Evolutionary conservation across 345 rosid genomes (phyloP).

Genomic region (Bruguiera sexangula): DNA sequence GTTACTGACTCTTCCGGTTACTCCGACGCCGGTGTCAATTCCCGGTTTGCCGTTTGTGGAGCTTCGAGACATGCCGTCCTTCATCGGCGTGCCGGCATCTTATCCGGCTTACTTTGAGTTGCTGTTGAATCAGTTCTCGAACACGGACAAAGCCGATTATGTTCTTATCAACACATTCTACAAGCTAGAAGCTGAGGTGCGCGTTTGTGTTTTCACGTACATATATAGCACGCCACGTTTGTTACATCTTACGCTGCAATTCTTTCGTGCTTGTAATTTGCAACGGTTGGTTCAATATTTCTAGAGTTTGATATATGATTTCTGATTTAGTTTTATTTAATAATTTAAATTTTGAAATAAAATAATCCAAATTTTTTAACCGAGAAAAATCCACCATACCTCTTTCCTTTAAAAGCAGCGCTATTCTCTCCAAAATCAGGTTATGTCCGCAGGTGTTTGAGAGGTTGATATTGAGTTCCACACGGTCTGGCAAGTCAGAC

Average conservation of each 20-base stretch:
- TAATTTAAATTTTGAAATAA: too few relatives aligned
- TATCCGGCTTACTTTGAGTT: conserved; percentile 24
- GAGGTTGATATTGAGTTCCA: too few relatives aligned
- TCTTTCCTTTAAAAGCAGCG: too few relatives aligned
- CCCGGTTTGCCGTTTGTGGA: conserved; percentile 22
- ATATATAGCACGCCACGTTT: neutral
- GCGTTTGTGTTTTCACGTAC: neutral
- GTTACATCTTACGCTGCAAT: neutral
- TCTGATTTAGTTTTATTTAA: too few relatives aligned
- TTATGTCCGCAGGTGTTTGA: too few relatives aligned
- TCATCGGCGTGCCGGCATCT: conserved; percentile 4
- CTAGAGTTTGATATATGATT: too few relatives aligned
- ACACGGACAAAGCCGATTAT: conserved; percentile 20
- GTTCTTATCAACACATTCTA: conserved; percentile 26
- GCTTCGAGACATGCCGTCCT: conserved; percentile 21
- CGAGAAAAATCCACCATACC: too few relatives aligned
- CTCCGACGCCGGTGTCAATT: neutral
- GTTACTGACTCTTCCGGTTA: neutral
- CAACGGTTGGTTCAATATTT: too few relatives aligned
- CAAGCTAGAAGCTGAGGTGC: conserved; percentile 23
- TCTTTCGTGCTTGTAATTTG: neutral
- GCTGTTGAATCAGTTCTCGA: conserved; percentile 19
- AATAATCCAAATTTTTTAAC: too few relatives aligned
- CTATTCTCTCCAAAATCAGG: too few relatives aligned
- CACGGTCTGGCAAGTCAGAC: too few relatives aligned